These are phyloP conservation scores for Metarhizium anisopliae DNA, from an alignment of 2,329 filamentous ascomycete species.

Conservation along the genomic window DNA sequence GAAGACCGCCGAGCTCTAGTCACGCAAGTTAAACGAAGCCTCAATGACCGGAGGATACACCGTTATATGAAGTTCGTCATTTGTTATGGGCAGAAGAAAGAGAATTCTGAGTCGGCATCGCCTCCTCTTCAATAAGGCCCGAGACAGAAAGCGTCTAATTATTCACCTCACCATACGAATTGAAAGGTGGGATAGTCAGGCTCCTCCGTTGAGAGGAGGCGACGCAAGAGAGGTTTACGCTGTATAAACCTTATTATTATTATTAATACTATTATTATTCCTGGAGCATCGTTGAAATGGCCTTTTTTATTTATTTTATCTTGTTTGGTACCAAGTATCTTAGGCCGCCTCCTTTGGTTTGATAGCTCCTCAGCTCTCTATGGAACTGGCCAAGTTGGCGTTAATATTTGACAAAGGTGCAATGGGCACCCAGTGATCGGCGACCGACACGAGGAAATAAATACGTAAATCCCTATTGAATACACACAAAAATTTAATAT, in stretches of 20 bases:
- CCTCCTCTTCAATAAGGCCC: neutral
- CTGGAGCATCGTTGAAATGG: neutral
- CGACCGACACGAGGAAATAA: neutral
- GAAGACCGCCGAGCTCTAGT: conserved; percentile 26
- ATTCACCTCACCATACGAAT: neutral
- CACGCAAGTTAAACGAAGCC: conserved; percentile 20
- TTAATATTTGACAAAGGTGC: neutral
- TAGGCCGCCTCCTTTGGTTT: neutral
- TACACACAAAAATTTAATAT: too few species aligned
- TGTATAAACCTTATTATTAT: neutral
- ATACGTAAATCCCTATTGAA: neutral
- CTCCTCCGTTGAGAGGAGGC: neutral
- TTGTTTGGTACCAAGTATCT: neutral
- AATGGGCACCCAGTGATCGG: neutral
- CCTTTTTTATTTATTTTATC: neutral
- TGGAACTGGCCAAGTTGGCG: neutral
- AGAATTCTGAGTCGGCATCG: neutral
- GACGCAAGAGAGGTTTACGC: neutral
- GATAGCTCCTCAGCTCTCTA: neutral
- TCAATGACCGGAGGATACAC: conserved; percentile 27
- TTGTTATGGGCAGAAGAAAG: conserved; percentile 33
- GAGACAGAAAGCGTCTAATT: neutral
- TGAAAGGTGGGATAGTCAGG: neutral
- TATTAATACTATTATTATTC: neutral
- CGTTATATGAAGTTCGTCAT: conserved; percentile 34